Base-by-base conservation (phyloP, 495 filamentous ascomycete species). In the Penicillium coffeae region DNA sequence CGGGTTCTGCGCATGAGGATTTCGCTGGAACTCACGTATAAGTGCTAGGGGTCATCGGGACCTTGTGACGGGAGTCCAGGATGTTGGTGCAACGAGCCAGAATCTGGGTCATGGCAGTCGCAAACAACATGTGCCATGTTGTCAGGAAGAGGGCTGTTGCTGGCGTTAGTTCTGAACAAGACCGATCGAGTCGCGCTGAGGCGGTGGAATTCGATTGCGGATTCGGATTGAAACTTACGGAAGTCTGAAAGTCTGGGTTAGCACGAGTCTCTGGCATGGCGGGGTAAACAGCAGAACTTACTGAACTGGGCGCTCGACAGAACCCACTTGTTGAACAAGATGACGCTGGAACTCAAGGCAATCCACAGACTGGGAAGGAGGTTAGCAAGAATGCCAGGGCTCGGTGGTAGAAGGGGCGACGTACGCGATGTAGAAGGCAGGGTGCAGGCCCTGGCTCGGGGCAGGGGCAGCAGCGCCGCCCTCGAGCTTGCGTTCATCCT, bases 311-410 rank as follows among this genome's bases (percentile, higher is more conserved):
- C 79, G 12, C 79, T 85, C 47, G 82, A 76, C 37, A 95, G 77
- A 63, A 96, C 90, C 87, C 87, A 95, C 78, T 96, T 96, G 82
- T 96, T 96, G 83, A 95, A 96, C 32, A 95, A 73, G 60, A 96
- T 96, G 53, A 94, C 88, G 51, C 83, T 87, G 14, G 90, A 95
- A 59, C 89, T 94, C 54, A 94, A 70, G 33, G 79, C 65, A 63
- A 96, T 96, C 90, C 90, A 96, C 58, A 80, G 69, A 44, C 90
- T 95, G 65, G 44, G n/a, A 42, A 52, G 27, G 8, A 3, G 10
- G 25, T 50, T 53, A 37, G 55, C 44, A 54, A 48, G 9, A 44
- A 16, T 38, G 45, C 3, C 32, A 32, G n/a, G 7, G 32, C 25
- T 22, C 37, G 36, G 20, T 34, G 45, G 19, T 2, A 36, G 13